Percentiles rank a stretch among this genome's conserved stretches.
Evolutionary conservation across 352 stramenopile species (phyloP).

Genomic region (Pelagophyceae sp.): DNA sequence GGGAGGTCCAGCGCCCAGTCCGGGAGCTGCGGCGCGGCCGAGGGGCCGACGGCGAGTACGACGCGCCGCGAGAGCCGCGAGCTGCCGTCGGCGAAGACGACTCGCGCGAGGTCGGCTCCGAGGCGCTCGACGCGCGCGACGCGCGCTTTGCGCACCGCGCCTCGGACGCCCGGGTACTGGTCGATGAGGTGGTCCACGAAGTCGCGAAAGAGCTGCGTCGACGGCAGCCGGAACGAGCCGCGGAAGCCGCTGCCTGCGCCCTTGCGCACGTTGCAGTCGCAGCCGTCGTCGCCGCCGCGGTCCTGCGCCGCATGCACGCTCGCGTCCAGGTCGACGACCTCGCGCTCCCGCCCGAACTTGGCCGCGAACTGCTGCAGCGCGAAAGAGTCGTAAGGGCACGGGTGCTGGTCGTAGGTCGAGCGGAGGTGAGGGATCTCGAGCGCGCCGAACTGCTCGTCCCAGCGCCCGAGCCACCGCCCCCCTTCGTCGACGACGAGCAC

Average conservation of each 20-base stretch:
- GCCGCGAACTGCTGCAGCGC: not conserved
- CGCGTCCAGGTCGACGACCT: not conserved
- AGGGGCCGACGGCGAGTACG: not conserved
- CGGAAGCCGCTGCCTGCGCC: not conserved
- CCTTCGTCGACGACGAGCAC: not conserved
- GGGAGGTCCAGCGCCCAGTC: not conserved
- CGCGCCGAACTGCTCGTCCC: not conserved
- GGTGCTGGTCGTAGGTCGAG: not conserved
- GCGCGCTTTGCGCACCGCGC: not conserved
- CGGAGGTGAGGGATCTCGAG: not conserved
- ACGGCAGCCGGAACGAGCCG: not conserved
- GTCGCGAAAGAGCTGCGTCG: not conserved
- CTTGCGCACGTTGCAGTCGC: not conserved
- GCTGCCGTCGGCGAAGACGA: not conserved
- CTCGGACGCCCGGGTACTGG: not conserved
- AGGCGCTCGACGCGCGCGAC: not conserved
- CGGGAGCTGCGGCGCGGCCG: not conserved
- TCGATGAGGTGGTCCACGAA: not conserved
- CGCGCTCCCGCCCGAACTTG: not conserved
- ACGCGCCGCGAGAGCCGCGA: not conserved
- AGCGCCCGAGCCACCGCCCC: not conserved
- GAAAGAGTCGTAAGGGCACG: not conserved
- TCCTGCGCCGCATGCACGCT: not conserved
- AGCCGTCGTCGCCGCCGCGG: not conserved
- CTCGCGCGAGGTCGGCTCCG: not conserved